Evolutionary conservation across 2,329 filamentous ascomycete genomes (phyloP), one percentile per base, ranked within the genome.

Genomic region (Cercospora nicotianae): DNA sequence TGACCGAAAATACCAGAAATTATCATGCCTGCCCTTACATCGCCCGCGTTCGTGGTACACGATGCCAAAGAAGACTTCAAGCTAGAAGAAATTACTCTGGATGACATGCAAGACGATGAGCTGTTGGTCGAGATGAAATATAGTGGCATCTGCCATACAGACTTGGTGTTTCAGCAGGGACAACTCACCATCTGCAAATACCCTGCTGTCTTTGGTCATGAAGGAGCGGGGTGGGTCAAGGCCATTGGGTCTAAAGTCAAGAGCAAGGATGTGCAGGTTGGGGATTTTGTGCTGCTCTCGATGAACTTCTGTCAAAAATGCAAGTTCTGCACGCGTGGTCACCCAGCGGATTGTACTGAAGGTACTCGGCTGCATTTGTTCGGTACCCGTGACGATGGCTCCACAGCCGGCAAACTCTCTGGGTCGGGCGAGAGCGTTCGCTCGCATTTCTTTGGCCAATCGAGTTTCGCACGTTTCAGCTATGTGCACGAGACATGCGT

Each of bases 101-200:
- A 69, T 30, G 63, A 66, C 3, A 53, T 72, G 45, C 70, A 69
- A 55, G 61, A 61, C 57, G 61, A 69, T 30, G 71, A 73, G 59
- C 45, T 70, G 16, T 64, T 73, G 3, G 55, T 72, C 30, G 67
- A 72, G n/a, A 72, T 73, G 64, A 61, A 72, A 57, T 70, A 69
- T 42, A 66, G 68, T 5, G 72, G 71, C 13, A 72, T 72, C 28
- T 72, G 72, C 65, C 72, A 74, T 33, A 74, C 71, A 18, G 72
- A 72, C 39, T 60, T 72, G 20, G 67, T 72, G 3, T 69, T 70
- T 10, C 71, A 72, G 65, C 53, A 69, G 36, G 68, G 36, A n/a
- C 36, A 39, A 39, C 36, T 39, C 3, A 39, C 36, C 36, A 39
- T 39, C 36, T 39, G 36, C 36, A 39, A 39, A 39, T 39, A 39